These are phyloP conservation scores for Basipetospora chlamydospora DNA, from an alignment of 2,329 filamentous ascomycete genomes.

Conservation along the genomic window DNA sequence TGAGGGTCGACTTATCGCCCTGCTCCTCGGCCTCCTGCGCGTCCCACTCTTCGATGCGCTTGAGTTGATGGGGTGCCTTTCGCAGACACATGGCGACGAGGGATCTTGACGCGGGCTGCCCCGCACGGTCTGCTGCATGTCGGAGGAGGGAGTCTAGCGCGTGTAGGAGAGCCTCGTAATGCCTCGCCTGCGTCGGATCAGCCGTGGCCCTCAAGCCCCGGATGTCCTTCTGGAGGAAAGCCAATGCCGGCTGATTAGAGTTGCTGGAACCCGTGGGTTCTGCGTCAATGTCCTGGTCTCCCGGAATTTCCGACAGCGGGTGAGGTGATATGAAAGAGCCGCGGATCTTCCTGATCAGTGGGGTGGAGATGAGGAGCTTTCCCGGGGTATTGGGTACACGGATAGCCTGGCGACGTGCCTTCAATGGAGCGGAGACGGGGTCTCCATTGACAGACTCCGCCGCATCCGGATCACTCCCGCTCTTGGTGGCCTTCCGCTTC, in stretches of 20 bases:
- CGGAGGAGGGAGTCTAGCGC: conserved; percentile 7
- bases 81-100: conserved; percentile 22
- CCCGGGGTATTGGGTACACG: conserved; percentile 2
- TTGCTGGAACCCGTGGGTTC: too few relatives aligned
- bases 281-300: too few relatives aligned
- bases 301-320: background rate
- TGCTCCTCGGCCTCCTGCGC: conserved; percentile 11
- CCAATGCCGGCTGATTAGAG: background rate
- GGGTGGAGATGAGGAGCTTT: conserved; percentile 3
- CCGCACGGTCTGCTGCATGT: conserved; percentile 2
- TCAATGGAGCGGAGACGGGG: background rate
- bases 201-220: background rate
- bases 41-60: conserved; percentile 19
- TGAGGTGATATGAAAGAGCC: background rate
- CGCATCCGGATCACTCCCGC: too few relatives aligned
- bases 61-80: conserved; percentile 5
- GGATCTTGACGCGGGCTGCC: conserved; percentile 13
- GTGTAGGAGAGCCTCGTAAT: conserved; percentile 4
- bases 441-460: too few relatives aligned
- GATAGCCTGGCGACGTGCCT: background rate
- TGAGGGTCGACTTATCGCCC: conserved; percentile 12
- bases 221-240: background rate
- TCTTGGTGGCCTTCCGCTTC: conserved; percentile 1
- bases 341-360: conserved; percentile 1
- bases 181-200: background rate